A percentile compares a stretch with the other conserved stretches of the same genome.
phyloP scores from a whole-genome alignment of 306 rosid genomes.

The Sicyos edulis region DNA sequence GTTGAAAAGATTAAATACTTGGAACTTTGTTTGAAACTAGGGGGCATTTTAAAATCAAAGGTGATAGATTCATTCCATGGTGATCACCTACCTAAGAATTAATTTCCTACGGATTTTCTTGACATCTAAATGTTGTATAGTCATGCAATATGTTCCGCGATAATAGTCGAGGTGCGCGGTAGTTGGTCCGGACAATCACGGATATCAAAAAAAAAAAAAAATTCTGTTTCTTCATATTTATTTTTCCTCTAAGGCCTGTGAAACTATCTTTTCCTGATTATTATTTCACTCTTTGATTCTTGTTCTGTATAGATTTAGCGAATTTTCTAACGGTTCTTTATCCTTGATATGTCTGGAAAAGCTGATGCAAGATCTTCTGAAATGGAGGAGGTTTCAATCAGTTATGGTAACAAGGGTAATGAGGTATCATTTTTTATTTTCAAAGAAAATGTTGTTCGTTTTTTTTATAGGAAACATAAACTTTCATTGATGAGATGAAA shows the following conservation, averaged over 20 bases:
- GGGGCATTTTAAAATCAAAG: not conserved
- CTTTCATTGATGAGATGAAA: too few relatives aligned
- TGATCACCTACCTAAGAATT: too few relatives aligned
- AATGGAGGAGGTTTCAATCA: slow-evolving; percentile 65
- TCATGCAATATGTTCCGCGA: too few relatives aligned
- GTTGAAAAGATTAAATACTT: not conserved
- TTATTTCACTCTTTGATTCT: not conserved
- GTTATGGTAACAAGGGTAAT: slow-evolving; percentile 88
- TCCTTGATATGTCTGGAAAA: slow-evolving; percentile 30
- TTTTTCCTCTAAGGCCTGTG: not conserved
- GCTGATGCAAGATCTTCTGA: slow-evolving; percentile 53
- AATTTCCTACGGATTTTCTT: too few relatives aligned
- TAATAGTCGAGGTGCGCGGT: too few relatives aligned
- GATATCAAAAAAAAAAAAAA: too few relatives aligned
- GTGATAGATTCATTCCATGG: too few relatives aligned
- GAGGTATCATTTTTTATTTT: slow-evolving; percentile 49
- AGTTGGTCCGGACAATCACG: too few relatives aligned
- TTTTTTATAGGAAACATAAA: too few relatives aligned
- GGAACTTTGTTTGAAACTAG: slow-evolving; percentile 3
- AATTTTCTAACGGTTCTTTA: slow-evolving; percentile 22
- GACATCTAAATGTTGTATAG: too few relatives aligned
- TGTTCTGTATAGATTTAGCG: not conserved
- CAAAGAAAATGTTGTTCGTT: not conserved
- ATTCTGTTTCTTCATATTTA: not conserved
- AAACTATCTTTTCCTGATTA: slow-evolving; percentile 3